Conservation (phyloP, 106 monocot species). For the Narthecium ossifragum region DNA sequence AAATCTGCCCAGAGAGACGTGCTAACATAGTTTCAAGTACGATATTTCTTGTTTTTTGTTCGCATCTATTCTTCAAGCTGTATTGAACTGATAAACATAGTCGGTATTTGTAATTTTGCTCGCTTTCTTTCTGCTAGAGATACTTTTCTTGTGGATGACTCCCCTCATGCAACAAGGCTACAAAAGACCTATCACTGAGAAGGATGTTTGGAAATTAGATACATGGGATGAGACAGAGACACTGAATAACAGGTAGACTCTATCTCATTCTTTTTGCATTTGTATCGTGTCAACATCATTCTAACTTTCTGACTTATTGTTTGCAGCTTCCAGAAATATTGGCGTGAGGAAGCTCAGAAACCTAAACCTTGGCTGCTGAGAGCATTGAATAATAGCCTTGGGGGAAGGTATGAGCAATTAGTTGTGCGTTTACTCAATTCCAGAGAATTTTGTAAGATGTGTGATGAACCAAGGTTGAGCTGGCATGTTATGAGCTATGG, state of each 20-base stretch:
- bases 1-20: constrained; percentile 85
- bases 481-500: too few relatives aligned
- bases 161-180: constrained; percentile 87
- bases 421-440: background rate
- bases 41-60: background rate
- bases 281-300: background rate
- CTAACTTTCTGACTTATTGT: background rate
- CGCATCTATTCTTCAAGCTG: background rate
- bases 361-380: constrained; percentile 90
- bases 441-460: too few relatives aligned
- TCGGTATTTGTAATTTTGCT: background rate
- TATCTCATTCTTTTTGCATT: too few relatives aligned
- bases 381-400: constrained; percentile 72
- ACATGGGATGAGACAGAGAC: constrained; percentile 96
- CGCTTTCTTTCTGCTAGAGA: constrained; percentile 29
- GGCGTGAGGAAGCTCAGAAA: constrained; percentile 66
- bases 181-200: constrained; percentile 87
- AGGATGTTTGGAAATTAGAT: constrained; percentile 98
- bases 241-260: constrained; percentile 43
- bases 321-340: constrained; percentile 76
- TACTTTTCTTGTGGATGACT: constrained; percentile 87
- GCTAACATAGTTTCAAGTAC: constrained; percentile 78
- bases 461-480: too few relatives aligned
- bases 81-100: background rate
- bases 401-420: constrained; percentile 58